Percentiles rank a stretch among this genome's conserved stretches.
phyloP scores from a whole-genome alignment of 768 basidiomycete genomes.

The Mycena polygramma region DNA sequence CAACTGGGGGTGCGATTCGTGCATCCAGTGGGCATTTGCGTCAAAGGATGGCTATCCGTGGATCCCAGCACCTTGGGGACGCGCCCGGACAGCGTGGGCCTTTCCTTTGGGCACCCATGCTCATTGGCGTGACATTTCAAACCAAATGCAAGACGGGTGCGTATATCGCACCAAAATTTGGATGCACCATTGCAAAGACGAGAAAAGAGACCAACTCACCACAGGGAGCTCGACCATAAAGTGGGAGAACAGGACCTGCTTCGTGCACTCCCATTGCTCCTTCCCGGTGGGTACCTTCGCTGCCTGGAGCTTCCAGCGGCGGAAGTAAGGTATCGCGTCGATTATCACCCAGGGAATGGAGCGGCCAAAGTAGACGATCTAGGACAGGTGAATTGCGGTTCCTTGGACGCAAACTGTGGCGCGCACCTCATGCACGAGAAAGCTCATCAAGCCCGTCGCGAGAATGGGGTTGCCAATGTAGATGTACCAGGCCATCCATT shows the following conservation, averaged over 20 bases:
- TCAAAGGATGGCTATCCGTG: no score
- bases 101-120: no score
- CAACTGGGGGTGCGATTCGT: no score
- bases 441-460: slow-evolving; percentile 94
- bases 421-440: slow-evolving; percentile 93
- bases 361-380: slow-evolving; percentile 98
- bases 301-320: slow-evolving; percentile 93
- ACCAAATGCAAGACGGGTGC: no score
- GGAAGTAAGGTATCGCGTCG: slow-evolving; percentile 94
- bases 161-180: no score
- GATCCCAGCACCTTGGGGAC: no score
- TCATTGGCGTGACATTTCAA: no score
- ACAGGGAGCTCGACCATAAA: slow-evolving; percentile 95
- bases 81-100: no score
- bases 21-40: no score
- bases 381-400: background rate
- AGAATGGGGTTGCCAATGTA: slow-evolving; percentile 90
- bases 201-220: slow-evolving; percentile 64
- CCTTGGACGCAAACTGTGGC: background rate
- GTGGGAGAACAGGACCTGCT: slow-evolving; percentile 93
- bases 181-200: background rate
- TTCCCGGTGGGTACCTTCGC: slow-evolving; percentile 81
- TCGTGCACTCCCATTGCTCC: slow-evolving; percentile 97
- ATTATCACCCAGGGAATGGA: slow-evolving; percentile 97
- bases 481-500: slow-evolving; percentile 90